A percentile compares a stretch with the other conserved stretches of the same genome.
These are phyloP conservation scores for Yarrowia porcina DNA, from an alignment of 805 yeast genomes.

Conservation along the genomic window DNA sequence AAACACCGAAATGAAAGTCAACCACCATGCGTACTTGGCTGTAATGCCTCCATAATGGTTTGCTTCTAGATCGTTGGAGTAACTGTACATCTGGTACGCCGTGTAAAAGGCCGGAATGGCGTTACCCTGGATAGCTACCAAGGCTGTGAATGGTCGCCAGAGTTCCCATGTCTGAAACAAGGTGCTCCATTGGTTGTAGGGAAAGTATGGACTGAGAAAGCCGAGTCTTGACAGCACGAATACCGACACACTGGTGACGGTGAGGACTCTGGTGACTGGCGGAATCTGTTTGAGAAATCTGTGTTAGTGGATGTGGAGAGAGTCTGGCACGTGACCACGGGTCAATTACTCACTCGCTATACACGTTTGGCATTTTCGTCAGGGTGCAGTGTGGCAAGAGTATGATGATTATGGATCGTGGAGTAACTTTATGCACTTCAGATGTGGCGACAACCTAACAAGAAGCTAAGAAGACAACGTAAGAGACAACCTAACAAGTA, in stretches of 20 bases:
- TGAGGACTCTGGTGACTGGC: not conserved
- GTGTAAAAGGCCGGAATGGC: slow-evolving; percentile 2
- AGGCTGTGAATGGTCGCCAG: slow-evolving; percentile 25
- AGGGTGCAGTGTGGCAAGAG: not conserved
- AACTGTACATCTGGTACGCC: slow-evolving; percentile 18
- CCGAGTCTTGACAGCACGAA: slow-evolving; percentile 9
- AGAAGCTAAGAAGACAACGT: no score
- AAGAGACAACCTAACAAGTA: no score
- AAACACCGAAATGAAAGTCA: not conserved
- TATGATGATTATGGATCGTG: not conserved
- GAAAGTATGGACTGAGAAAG: slow-evolving; percentile 3
- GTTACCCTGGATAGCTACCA: not conserved
- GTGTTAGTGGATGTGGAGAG: not conserved
- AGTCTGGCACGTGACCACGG: no score
- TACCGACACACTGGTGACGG: not conserved
- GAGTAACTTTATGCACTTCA: not conserved
- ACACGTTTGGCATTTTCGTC: slow-evolving; percentile 20
- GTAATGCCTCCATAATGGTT: slow-evolving; percentile 1
- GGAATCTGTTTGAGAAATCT: slow-evolving; percentile 22
- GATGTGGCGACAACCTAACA: not conserved
- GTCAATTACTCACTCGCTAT: slow-evolving; percentile 10
- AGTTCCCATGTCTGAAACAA: slow-evolving; percentile 7
- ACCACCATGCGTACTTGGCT: slow-evolving; percentile 18
- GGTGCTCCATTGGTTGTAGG: slow-evolving; percentile 1
- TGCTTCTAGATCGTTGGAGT: slow-evolving; percentile 7